Evolutionary conservation across 129 eudicot genomes (phyloP).

Genomic region (Chrysanthemum lavandulifolium): DNA sequence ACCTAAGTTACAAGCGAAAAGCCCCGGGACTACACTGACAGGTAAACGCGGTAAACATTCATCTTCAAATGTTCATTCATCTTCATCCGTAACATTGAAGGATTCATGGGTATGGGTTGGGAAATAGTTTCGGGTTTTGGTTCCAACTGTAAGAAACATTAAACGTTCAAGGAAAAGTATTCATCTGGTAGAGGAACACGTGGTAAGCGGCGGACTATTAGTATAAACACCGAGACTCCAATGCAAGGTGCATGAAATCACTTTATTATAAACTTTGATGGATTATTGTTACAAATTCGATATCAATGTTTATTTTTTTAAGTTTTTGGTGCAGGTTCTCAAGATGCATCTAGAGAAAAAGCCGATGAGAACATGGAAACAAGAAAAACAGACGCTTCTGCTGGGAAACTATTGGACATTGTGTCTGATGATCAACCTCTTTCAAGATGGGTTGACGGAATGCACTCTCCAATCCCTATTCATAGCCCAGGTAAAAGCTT

Average conservation of each 20-base stretch:
- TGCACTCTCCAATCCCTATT: constrained; percentile 40
- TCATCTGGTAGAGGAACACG: constrained; percentile 34
- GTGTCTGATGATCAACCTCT: constrained; percentile 62
- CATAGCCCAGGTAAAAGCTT: constrained; percentile 45
- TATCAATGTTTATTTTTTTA: neutral
- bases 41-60: constrained; percentile 25
- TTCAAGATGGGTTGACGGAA: constrained; percentile 52
- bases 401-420: constrained; percentile 26
- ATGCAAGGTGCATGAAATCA: constrained; percentile 35
- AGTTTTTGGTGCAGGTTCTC: constrained; percentile 32
- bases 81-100: too few species aligned
- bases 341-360: constrained; percentile 33
- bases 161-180: neutral
- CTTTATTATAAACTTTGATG: neutral
- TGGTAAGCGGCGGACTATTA: constrained; percentile 33
- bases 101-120: neutral
- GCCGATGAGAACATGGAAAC: constrained; percentile 13
- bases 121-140: constrained; percentile 13
- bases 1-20: constrained; percentile 22
- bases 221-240: constrained; percentile 21
- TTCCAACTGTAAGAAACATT: neutral
- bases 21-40: constrained; percentile 23
- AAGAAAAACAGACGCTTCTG: constrained; percentile 25
- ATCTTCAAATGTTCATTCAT: too few species aligned
- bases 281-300: neutral